Percentiles rank a stretch among this genome's conserved stretches.
These are phyloP conservation scores for Macrophomina pseudophaseolina DNA, from an alignment of 2,329 filamentous ascomycete species.

Conservation along the genomic window DNA sequence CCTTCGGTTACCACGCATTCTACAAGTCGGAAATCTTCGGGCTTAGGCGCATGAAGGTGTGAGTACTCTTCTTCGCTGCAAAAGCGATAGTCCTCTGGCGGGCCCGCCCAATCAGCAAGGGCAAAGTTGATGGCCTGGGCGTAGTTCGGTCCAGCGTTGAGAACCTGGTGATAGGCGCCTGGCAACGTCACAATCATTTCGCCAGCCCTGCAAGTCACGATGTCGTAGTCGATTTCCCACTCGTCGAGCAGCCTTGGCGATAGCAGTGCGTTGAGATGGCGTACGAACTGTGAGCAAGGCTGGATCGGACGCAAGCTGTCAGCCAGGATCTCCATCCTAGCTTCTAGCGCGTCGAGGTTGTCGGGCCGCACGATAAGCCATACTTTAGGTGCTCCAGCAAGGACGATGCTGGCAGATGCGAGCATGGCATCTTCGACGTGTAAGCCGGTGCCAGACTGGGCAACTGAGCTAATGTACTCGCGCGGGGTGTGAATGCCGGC, in stretches of 20 bases:
- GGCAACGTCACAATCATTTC: neutral
- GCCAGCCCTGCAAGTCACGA: neutral
- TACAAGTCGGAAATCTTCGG: neutral
- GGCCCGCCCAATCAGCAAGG: neutral
- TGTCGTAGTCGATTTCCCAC: neutral
- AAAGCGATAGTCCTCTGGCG: neutral
- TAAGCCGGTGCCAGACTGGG: neutral
- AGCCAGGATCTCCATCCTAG: neutral
- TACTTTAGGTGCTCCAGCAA: neutral
- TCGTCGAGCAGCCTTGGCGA: neutral
- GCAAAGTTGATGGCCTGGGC: conserved; percentile 5
- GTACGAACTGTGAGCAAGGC: neutral
- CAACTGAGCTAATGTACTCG: neutral
- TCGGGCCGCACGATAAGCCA: neutral
- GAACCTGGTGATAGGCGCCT: conserved; percentile 1
- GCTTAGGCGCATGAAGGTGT: neutral
- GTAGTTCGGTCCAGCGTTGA: neutral
- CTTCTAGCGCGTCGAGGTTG: neutral
- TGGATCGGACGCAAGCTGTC: neutral
- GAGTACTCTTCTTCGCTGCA: neutral
- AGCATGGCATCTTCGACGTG: neutral
- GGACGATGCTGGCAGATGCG: neutral
- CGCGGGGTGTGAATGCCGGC: neutral
- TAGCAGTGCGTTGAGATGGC: neutral
- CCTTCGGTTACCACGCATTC: neutral